Percentiles rank a stretch among this genome's conserved stretches.
These are phyloP conservation scores for Phaeoacremonium minimum DNA, from an alignment of 2,329 filamentous ascomycete species.

Conservation along the genomic window DNA sequence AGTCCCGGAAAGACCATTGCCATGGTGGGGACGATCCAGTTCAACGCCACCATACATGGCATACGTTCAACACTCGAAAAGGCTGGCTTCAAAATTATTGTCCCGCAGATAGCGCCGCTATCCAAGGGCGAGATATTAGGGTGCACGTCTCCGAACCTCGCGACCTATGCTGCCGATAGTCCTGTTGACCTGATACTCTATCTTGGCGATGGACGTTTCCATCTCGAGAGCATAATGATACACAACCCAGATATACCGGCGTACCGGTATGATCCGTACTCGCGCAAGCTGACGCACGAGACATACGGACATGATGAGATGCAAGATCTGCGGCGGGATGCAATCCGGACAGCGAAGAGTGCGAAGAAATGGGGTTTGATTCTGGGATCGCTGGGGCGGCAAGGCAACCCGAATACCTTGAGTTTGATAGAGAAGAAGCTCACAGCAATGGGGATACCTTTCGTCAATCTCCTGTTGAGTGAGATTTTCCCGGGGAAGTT, in stretches of 20 bases:
- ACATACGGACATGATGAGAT: constrained; percentile 90
- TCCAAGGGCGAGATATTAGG: constrained; percentile 95
- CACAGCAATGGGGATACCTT: constrained; percentile 67
- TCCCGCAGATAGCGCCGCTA: constrained; percentile 88
- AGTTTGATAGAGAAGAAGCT: constrained; percentile 77
- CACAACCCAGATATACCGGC: constrained; percentile 89
- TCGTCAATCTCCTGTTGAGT: constrained; percentile 79
- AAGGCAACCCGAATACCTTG: constrained; percentile 94
- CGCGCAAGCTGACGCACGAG: constrained; percentile 84
- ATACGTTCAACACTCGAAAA: constrained; percentile 72
- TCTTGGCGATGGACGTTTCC: constrained; percentile 88
- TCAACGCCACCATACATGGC: constrained; percentile 94
- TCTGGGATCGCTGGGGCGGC: constrained; percentile 83
- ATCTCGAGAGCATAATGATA: constrained; percentile 98
- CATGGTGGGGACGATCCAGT: constrained; percentile 95
- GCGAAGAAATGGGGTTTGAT: constrained; percentile 94
- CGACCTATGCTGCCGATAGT: constrained; percentile 13
- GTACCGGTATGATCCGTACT: constrained; percentile 96
- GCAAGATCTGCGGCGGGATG: constrained; percentile 71
- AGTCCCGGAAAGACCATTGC: constrained; percentile 80
- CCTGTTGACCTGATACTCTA: constrained; percentile 77
- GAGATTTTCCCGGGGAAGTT: constrained; percentile 97
- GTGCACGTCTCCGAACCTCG: constrained; percentile 75
- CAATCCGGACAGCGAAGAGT: constrained; percentile 69
- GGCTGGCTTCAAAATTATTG: constrained; percentile 78